A percentile compares a stretch with the other conserved stretches of the same genome.
Conservation (phyloP, 2,329 filamentous ascomycete genomes). For the Alternaria arbusti region DNA sequence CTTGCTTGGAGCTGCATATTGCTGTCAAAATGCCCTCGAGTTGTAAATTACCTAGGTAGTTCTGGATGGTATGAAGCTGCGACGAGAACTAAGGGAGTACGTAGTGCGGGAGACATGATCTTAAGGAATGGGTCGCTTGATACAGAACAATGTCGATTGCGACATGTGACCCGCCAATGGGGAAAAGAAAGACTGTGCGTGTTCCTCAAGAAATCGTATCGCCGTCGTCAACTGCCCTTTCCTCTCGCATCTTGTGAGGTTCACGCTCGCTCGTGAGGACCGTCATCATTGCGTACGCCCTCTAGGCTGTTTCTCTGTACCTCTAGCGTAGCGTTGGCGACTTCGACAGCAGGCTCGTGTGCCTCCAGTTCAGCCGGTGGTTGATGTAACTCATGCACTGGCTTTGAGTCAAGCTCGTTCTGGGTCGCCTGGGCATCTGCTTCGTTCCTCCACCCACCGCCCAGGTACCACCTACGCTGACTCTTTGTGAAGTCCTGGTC, state of each 20-base stretch:
- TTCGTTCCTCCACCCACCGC: constrained; percentile 6
- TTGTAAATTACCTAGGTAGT: not conserved
- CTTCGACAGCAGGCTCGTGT: not conserved
- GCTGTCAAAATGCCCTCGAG: not conserved
- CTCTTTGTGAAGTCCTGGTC: not conserved
- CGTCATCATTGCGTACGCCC: not conserved
- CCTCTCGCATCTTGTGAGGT: too few species aligned
- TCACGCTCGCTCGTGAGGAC: not conserved
- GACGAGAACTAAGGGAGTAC: not conserved
- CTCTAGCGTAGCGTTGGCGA: not conserved
- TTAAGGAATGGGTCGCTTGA: too few species aligned
- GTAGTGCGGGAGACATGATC: not conserved
- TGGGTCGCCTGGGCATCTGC: not conserved
- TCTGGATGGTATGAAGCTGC: not conserved
- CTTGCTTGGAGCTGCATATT: not conserved
- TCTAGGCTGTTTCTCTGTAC: not conserved
- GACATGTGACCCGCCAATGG: not conserved
- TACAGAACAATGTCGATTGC: not conserved
- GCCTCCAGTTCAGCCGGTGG: constrained; percentile 2
- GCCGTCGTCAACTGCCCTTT: too few species aligned
- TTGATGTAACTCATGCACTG: constrained; percentile 8
- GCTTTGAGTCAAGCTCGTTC: constrained; percentile 10
- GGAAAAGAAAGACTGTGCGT: not conserved
- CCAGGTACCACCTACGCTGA: constrained; percentile 7
- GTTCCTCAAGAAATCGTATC: not conserved